Conservation (phyloP, 352 stramenopile species). For the Pythium apleroticum region DNA sequence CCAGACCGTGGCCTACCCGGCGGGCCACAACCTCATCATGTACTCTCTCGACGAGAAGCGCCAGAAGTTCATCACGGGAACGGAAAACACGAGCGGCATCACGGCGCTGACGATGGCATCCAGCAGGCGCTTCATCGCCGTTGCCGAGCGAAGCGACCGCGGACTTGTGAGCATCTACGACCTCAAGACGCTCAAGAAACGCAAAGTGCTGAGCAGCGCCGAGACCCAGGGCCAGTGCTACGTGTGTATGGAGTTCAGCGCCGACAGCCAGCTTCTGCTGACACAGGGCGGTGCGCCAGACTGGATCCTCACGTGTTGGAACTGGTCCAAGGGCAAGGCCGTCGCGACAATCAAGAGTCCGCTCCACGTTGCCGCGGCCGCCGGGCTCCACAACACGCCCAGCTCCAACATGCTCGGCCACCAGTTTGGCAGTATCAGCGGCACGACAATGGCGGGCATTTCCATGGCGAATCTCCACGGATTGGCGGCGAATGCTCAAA, state of each 20-base stretch:
- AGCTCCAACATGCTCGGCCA: constrained; percentile 47
- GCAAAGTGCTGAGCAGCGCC: constrained; percentile 79
- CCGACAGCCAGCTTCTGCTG: constrained; percentile 90
- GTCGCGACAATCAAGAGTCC: constrained; percentile 74
- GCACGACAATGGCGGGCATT: constrained; percentile 22
- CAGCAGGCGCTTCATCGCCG: constrained; percentile 62
- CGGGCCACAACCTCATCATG: constrained; percentile 86
- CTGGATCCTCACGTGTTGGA: constrained; percentile 91
- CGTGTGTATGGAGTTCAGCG: constrained; percentile 88
- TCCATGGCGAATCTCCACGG: constrained; percentile 31
- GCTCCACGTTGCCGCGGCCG: constrained; percentile 40
- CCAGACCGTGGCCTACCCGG: constrained; percentile 80
- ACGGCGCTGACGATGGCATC: constrained; percentile 67
- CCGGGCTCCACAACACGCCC: constrained; percentile 34
- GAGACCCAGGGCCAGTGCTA: constrained; percentile 68
- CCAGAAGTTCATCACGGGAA: constrained; percentile 88
- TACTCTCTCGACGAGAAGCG: constrained; percentile 90
- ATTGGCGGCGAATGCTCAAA: constrained; percentile 4
- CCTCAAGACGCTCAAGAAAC: constrained; percentile 47
- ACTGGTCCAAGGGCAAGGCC: constrained; percentile 91
- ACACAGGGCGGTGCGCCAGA: constrained; percentile 83
- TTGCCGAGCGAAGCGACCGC: constrained; percentile 35
- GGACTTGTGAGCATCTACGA: constrained; percentile 26
- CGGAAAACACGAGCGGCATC: constrained; percentile 72
- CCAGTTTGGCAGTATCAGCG: constrained; percentile 34